Percentiles rank a stretch among this genome's conserved stretches.
Evolutionary conservation across 305 asterid genomes (phyloP).

Genomic region (Plantago lanceolata): DNA sequence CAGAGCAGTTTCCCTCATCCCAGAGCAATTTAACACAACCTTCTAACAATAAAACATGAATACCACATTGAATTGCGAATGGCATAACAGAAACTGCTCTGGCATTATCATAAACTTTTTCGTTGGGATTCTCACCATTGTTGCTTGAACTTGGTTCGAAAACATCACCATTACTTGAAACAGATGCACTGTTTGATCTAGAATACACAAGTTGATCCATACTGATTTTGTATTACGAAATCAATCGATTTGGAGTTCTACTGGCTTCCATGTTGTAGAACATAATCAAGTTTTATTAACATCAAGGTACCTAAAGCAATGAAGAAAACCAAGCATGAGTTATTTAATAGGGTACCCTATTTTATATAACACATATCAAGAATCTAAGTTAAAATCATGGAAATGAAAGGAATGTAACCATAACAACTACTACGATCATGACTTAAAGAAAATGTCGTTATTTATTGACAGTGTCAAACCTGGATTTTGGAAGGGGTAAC

Average conservation of each 20-base stretch:
- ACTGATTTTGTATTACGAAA: conserved; percentile 24
- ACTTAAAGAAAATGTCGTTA: conserved; percentile 4
- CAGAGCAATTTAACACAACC: too few species aligned
- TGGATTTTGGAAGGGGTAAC: conserved; percentile 28
- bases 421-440: background rate
- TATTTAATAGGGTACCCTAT: too few species aligned
- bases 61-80: too few species aligned
- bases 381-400: too few species aligned
- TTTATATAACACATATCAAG: background rate
- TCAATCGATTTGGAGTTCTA: conserved; percentile 16
- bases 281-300: background rate
- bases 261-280: conserved; percentile 8
- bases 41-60: too few species aligned
- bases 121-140: conserved; percentile 42
- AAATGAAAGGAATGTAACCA: background rate
- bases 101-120: background rate
- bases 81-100: too few species aligned
- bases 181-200: conserved; percentile 33
- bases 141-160: conserved; percentile 58
- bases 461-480: conserved; percentile 27
- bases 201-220: conserved; percentile 40
- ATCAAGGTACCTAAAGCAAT: background rate
- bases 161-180: conserved; percentile 45
- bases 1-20: too few species aligned
- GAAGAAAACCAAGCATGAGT: background rate